A percentile compares a stretch with the other conserved stretches of the same genome.
Evolutionary conservation across 1,284 basidiomycete species (phyloP).

Genomic region (Rhodotorula sp.): DNA sequence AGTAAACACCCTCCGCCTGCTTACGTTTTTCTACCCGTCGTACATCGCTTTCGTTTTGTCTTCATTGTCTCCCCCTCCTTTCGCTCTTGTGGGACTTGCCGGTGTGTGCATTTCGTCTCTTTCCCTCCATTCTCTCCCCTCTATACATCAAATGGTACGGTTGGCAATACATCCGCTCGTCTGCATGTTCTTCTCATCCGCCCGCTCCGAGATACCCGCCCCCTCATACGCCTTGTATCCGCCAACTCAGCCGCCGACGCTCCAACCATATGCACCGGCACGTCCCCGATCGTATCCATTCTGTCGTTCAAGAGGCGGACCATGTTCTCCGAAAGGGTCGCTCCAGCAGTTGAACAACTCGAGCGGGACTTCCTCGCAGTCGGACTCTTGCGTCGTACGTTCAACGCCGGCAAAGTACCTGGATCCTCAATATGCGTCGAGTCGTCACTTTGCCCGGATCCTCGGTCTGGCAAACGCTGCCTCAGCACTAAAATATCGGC

Average conservation of each 20-base stretch:
- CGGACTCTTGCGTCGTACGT: conserved; percentile 1
- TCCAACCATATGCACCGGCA: neutral
- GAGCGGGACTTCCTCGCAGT: conserved; percentile 1
- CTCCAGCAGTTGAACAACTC: conserved; percentile 5
- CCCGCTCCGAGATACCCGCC: neutral
- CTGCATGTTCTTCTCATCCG: neutral
- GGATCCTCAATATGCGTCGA: neutral
- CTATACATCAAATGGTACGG: too few relatives aligned
- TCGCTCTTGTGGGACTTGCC: neutral
- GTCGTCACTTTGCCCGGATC: neutral
- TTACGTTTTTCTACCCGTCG: neutral
- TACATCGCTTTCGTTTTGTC: neutral
- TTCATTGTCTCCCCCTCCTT: too few relatives aligned
- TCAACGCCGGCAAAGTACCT: conserved; percentile 14
- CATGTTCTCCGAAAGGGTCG: neutral
- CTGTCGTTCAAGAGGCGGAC: neutral
- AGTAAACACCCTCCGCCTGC: neutral
- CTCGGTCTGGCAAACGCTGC: neutral
- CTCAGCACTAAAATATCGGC: neutral
- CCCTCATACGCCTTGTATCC: neutral
- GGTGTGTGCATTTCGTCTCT: too few relatives aligned
- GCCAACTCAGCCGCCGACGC: neutral
- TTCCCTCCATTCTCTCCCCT: neutral
- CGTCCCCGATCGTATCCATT: conserved; percentile 5
- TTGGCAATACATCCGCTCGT: too few relatives aligned